phyloP scores from a whole-genome alignment of 1,139 yeast species.

The Suhomyces guaymorum region DNA sequence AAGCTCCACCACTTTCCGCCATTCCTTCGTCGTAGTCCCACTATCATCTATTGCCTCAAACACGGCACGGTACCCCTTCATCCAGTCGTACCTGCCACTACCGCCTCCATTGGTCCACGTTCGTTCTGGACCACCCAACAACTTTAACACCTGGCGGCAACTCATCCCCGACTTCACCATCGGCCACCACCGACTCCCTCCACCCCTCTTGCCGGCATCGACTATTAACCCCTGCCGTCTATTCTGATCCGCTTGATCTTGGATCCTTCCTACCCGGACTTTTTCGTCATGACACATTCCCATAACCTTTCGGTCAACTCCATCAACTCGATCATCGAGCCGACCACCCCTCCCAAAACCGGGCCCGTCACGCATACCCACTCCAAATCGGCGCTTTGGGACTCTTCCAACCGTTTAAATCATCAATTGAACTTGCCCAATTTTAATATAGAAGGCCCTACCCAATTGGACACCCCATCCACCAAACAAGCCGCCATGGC shows the following conservation, averaged over 20 bases:
- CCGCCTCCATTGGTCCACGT: background rate
- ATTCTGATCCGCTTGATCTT: constrained; percentile 1
- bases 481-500: too few relatives aligned
- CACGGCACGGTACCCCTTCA: constrained; percentile 1
- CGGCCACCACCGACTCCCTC: too few relatives aligned
- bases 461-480: background rate
- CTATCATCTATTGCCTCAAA: background rate
- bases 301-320: constrained; percentile 42
- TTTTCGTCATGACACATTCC: constrained; percentile 26
- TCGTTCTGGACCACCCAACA: constrained; percentile 3
- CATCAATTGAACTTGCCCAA: constrained; percentile 31
- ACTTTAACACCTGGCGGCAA: too few relatives aligned
- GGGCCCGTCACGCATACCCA: constrained; percentile 6
- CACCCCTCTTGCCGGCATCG: too few relatives aligned
- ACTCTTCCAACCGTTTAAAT: constrained; percentile 28
- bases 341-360: constrained; percentile 40
- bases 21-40: constrained; percentile 1
- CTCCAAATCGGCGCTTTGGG: constrained; percentile 30
- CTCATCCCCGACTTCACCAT: too few relatives aligned
- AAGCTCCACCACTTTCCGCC: constrained; percentile 1
- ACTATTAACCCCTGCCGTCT: too few relatives aligned
- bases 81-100: background rate
- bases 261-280: constrained; percentile 1
- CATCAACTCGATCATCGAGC: constrained; percentile 38
- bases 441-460: constrained; percentile 26